Conservation (phyloP, 2,329 filamentous ascomycete genomes). For the Pyricularia sp. region DNA sequence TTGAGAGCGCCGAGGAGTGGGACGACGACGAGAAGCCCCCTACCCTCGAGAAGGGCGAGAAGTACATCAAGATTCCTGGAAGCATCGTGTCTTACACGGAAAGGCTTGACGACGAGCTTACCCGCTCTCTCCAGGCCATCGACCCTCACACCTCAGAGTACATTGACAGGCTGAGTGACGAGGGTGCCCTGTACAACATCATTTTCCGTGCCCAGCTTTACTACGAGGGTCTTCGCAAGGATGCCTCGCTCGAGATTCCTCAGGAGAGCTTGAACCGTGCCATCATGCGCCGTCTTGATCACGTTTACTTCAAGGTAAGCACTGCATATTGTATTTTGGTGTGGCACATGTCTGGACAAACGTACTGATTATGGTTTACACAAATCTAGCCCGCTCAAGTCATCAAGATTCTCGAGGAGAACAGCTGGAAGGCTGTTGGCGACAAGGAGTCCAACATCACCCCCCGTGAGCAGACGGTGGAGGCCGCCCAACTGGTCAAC, state of each 20-base stretch:
- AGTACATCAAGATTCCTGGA: constrained; percentile 82
- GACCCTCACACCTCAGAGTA: constrained; percentile 98
- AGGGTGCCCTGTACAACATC: constrained; percentile 82
- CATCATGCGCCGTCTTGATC: constrained; percentile 88
- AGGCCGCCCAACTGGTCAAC: constrained; percentile 70
- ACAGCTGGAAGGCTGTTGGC: constrained; percentile 78
- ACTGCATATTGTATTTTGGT: not conserved
- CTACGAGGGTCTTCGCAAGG: constrained; percentile 70
- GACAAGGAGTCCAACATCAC: constrained; percentile 68
- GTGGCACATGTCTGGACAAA: not conserved
- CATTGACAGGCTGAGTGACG: constrained; percentile 88
- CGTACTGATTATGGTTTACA: not conserved
- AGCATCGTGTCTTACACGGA: constrained; percentile 93
- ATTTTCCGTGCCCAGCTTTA: constrained; percentile 85
- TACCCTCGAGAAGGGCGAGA: constrained; percentile 60
- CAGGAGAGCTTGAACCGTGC: constrained; percentile 90
- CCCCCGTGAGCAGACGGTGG: constrained; percentile 55
- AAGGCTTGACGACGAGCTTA: constrained; percentile 93
- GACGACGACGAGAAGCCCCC: constrained; percentile 96
- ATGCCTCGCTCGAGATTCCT: constrained; percentile 58
- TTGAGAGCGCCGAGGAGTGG: constrained; percentile 94
- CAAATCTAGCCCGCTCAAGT: constrained; percentile 67
- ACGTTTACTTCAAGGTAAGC: constrained; percentile 92
- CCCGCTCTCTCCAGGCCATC: constrained; percentile 91
- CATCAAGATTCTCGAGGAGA: constrained; percentile 87